Base-by-base conservation (phyloP, 2,329 filamentous ascomycete species). In the Gnomoniopsis sp. region DNA sequence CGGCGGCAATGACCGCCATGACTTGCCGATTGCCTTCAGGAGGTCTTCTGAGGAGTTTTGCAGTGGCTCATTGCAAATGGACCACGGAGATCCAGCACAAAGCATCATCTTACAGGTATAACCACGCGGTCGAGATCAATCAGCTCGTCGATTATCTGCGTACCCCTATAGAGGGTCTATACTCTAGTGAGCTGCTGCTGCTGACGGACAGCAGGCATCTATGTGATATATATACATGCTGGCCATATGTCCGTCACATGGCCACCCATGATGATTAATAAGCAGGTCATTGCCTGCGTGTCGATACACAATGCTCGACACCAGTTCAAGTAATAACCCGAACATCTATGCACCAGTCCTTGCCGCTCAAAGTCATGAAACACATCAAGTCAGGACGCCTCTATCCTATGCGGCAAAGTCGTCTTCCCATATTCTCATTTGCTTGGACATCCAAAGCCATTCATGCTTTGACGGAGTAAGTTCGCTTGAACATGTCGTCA, bases 401-500 rank as follows among this genome's bases (percentile, higher is more conserved):
- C 57, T 55, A 62, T 59, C 54, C 49, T 55, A 56, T 59, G 44
- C 38, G 23, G 67, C 0, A 60, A 67, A 1, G 76, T 80, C 8
- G 57, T 66, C 23, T 64, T 66, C 3, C 76, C 75, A 43, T 79
- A 82, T 53, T 84, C 81, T 1, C 81, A 84, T 62, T 70, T 70
- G 36, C 52, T 56, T n/a, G 15, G n/a, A n/a, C 48, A 51, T 14
- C 49, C 26, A 41, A 26, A 54, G 41, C 12, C 52, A 6, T 66
- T 71, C 84, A 93, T 73, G 82, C 87, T 83, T 93, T 90, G 77
- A 93, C 72, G 58, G 81, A 77, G 76, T 95, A 95, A 71, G 84
- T 83, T 69, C 90, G 85, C 79, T 89, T 87, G 87, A 90, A 95
- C 89, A 91, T 91, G 67, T 91, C 89, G 70, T 95, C 90, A 50